A percentile compares a stretch with the other conserved stretches of the same genome.
Evolutionary conservation across 495 filamentous ascomycete species (phyloP).

Genomic region (Oleoguttula mirabilis): DNA sequence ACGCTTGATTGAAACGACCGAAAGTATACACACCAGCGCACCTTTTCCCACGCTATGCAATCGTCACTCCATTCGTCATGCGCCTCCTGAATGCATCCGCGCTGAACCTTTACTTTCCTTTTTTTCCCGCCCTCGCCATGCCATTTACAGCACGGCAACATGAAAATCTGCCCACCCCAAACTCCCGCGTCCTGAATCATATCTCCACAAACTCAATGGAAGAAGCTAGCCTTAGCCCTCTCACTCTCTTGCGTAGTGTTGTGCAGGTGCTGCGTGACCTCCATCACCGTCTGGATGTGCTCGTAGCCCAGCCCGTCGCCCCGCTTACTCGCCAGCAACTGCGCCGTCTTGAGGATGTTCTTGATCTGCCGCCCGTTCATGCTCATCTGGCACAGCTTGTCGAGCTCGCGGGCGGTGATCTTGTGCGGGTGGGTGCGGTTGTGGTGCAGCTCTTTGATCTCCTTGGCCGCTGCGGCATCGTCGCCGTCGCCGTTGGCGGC

Average conservation of each 20-base stretch:
- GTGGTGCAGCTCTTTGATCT: slow-evolving; percentile 3
- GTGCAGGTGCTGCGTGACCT: slow-evolving; percentile 34
- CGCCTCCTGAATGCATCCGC: too few species aligned
- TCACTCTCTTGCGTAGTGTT: slow-evolving; percentile 24
- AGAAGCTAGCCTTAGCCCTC: slow-evolving; percentile 11
- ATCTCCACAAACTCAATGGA: slow-evolving; percentile 3
- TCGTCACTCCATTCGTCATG: too few species aligned
- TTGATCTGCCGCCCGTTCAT: slow-evolving; percentile 48
- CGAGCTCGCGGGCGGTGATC: slow-evolving; percentile 33
- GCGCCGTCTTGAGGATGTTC: slow-evolving; percentile 49
- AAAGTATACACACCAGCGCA: too few species aligned
- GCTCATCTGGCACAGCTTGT: slow-evolving; percentile 32
- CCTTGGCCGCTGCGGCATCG: not conserved
- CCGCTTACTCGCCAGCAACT: slow-evolving; percentile 31
- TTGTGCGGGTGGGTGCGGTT: slow-evolving; percentile 20
- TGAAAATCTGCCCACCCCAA: too few species aligned
- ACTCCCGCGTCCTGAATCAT: too few species aligned
- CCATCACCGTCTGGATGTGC: slow-evolving; percentile 38
- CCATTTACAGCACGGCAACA: too few species aligned
- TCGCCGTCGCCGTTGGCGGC: not conserved
- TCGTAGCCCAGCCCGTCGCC: slow-evolving; percentile 28
- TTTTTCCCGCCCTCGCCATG: too few species aligned
- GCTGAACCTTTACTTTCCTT: too few species aligned
- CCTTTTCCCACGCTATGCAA: too few species aligned
- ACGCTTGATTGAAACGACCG: too few species aligned